These are phyloP conservation scores for Spironucleus salmonicida DNA, from an alignment of 208 protist species.

Conservation along the genomic window DNA sequence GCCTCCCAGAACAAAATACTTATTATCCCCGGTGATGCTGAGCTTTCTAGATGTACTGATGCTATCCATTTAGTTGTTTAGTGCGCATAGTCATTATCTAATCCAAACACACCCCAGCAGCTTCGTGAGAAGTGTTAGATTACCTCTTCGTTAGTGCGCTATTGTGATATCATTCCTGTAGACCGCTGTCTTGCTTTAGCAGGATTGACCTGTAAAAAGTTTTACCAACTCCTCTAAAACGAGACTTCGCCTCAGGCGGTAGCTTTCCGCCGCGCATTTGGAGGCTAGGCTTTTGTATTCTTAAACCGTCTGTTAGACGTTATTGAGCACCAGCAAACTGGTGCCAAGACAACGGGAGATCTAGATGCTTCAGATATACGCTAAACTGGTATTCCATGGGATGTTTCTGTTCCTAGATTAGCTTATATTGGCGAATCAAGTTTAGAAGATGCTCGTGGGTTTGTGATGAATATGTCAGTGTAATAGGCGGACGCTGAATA, in stretches of 20 bases:
- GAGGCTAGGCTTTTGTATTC: background rate
- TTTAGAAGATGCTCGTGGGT: background rate
- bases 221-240: background rate
- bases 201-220: background rate
- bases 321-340: background rate
- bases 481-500: background rate
- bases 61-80: conserved; percentile 13
- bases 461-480: conserved; percentile 6
- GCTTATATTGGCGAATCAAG: background rate
- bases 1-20: background rate
- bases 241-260: background rate
- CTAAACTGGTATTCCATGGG: background rate
- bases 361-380: background rate
- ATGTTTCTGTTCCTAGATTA: background rate
- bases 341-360: background rate
- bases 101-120: background rate
- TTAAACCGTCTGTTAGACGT: conserved; percentile 8
- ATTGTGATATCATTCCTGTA: conserved; percentile 18
- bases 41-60: conserved; percentile 7
- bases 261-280: background rate
- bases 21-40: conserved; percentile 16
- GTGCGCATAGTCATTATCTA: background rate
- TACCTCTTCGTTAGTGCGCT: background rate
- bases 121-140: background rate
- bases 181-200: conserved; percentile 18